These are phyloP conservation scores for Macrophomina phaseolina DNA, from an alignment of 2,329 filamentous ascomycete genomes.

Conservation along the genomic window DNA sequence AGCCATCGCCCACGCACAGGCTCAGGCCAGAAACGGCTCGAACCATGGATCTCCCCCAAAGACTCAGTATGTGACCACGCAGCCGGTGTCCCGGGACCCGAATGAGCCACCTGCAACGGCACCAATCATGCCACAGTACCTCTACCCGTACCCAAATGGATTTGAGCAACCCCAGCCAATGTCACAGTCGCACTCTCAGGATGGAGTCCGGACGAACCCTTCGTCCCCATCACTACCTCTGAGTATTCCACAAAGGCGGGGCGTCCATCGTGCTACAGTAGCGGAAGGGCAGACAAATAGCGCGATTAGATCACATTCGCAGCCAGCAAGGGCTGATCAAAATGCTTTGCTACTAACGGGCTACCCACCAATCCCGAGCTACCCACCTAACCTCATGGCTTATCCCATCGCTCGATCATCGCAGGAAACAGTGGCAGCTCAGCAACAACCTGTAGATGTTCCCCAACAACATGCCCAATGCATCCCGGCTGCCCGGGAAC, in stretches of 20 bases:
- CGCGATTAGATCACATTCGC: conserved; percentile 56
- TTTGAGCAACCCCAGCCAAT: conserved; percentile 48
- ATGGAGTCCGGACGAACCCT: conserved; percentile 55
- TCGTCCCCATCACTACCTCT: conserved; percentile 54
- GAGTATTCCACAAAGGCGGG: conserved; percentile 51
- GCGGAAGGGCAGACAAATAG: conserved; percentile 47
- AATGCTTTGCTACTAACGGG: conserved; percentile 48
- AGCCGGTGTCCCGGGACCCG: conserved; percentile 8
- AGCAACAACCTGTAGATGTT: conserved; percentile 26
- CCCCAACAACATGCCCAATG: conserved; percentile 18
- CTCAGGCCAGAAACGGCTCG: conserved; percentile 27
- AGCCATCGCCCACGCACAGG: conserved; percentile 38
- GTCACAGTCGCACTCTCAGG: conserved; percentile 45
- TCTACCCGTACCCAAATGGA: conserved; percentile 54
- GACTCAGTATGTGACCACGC: conserved; percentile 24
- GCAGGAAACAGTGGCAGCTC: conserved; percentile 34
- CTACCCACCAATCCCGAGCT: conserved; percentile 45
- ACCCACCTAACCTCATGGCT: conserved; percentile 38
- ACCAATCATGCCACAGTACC: conserved; percentile 43
- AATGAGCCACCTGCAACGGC: conserved; percentile 35
- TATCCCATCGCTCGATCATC: conserved; percentile 44
- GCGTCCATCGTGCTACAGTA: conserved; percentile 50
- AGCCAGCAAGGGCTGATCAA: conserved; percentile 52
- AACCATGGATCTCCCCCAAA: conserved; percentile 25
- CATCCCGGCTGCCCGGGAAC: conserved; percentile 31